A percentile compares a stretch with the other conserved stretches of the same genome.
Conservation (phyloP, 164 flowering plant species). For the Vitis cinerea region DNA sequence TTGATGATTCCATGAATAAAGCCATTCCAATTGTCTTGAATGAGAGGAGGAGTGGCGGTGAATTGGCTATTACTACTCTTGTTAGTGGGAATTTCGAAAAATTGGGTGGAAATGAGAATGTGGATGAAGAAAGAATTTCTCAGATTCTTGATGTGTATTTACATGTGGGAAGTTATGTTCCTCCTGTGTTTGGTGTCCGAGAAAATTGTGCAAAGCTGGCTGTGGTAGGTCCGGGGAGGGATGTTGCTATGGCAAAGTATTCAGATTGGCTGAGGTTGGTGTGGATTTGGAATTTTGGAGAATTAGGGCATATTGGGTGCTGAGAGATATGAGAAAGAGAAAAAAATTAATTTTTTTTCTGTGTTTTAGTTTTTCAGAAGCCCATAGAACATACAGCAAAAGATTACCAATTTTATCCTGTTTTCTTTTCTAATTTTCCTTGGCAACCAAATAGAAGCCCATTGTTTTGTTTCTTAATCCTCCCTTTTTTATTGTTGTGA, state of each 20-base stretch:
- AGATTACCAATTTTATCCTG: no score
- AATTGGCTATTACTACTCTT: slow-evolving; percentile 58
- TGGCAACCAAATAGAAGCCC: not conserved
- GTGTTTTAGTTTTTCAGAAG: not conserved
- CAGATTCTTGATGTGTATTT: slow-evolving; percentile 56
- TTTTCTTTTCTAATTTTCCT: not conserved
- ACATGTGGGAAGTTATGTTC: slow-evolving; percentile 60
- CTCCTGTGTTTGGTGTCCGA: slow-evolving; percentile 48
- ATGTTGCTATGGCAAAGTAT: slow-evolving; percentile 66
- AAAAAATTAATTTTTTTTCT: not conserved
- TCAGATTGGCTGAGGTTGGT: slow-evolving; percentile 90
- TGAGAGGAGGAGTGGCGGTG: slow-evolving; percentile 45
- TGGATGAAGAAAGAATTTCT: slow-evolving; percentile 23
- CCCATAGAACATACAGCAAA: no score
- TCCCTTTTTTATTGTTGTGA: not conserved
- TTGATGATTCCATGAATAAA: slow-evolving; percentile 43
- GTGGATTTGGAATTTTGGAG: not conserved
- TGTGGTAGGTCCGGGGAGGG: slow-evolving; percentile 72
- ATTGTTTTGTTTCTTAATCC: not conserved
- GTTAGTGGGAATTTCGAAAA: slow-evolving; percentile 47
- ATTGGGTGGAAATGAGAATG: slow-evolving; percentile 10
- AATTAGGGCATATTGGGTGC: not conserved
- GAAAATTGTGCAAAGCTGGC: slow-evolving; percentile 68
- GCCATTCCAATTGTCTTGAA: slow-evolving; percentile 38
- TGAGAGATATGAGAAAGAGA: not conserved